Conservation (phyloP, 192 early-diverging fungal genomes). For the Diversispora eburnea region DNA sequence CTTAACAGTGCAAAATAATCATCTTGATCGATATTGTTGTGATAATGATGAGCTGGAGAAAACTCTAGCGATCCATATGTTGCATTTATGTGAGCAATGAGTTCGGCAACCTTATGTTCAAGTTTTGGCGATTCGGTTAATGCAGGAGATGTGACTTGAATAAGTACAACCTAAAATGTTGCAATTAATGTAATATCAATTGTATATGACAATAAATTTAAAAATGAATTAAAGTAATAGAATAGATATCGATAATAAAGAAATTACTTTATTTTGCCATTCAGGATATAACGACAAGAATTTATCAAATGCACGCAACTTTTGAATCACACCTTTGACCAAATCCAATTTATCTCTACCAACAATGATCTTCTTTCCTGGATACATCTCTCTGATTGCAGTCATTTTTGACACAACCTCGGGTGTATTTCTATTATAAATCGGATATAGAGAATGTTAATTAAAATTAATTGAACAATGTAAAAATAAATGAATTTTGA, state of each 20-base stretch:
- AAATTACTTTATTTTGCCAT: conserved; percentile 75
- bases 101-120: conserved; percentile 84
- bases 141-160: conserved; percentile 93
- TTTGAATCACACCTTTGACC: conserved; percentile 92
- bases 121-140: conserved; percentile 61
- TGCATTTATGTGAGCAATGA: conserved; percentile 92
- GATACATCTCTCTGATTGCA: conserved; percentile 76
- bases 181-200: not conserved
- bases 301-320: conserved; percentile 91
- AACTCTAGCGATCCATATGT: conserved; percentile 93
- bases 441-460: not conserved
- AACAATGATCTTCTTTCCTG: conserved; percentile 89
- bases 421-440: conserved; percentile 44
- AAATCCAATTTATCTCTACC: conserved; percentile 95
- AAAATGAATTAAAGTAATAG: not conserved
- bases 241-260: not conserved
- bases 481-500: not conserved
- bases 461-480: not conserved
- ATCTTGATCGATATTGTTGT: conserved; percentile 88
- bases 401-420: conserved; percentile 76
- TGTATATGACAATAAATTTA: not conserved
- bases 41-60: conserved; percentile 89
- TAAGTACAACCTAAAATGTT: conserved; percentile 67
- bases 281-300: conserved; percentile 88
- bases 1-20: conserved; percentile 93